Evolutionary conservation across 768 basidiomycete genomes (phyloP), one percentile per base, ranked within the genome.

Genomic region (Amanita exitialis): DNA sequence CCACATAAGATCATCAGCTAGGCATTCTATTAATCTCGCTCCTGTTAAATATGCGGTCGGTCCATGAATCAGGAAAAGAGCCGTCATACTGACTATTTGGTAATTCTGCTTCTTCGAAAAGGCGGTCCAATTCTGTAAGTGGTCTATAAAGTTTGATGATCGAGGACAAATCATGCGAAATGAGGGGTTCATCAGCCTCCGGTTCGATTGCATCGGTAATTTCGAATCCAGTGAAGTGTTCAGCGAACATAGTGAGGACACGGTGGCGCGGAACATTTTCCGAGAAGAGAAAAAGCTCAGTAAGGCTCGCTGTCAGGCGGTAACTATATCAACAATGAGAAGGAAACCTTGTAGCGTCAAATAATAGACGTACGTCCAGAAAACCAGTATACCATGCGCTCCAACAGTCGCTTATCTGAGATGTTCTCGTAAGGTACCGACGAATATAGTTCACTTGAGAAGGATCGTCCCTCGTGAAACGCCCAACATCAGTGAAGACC

Each of bases 151-250:
- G 10, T 2, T 30, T 10, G 30, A 30, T 30, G 9, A 3, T 10
- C 12, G 3, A 1, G 10, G 9, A 10, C 23, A 23, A 23, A 23
- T 23, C 23, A 4, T 2, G 23, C 2, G 30, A 30, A 10, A 30
- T 12, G 12, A 10, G 30, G 10, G 30, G 10, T 30, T 30, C 10
- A 12, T 10, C 23, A 4, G 23, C 30, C 30, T 30, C 10, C 2
- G 12, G 30, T 30, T 12, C 10, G n/a, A 48, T 27, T n/a, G 36
- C 34, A 39, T 28, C 42, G 52, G n/a, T 41, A 45, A 53, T 49
- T 36, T n/a, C 25, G 42, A 43, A 43, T 21, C 23, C 20, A 2
- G 21, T 43, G 21, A 43, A 43, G 20, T 3, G 21, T 21, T 43
- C 3, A 25, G 23, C 12, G 4, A 43, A 43, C 7, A 9, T 1